Percentiles rank a stretch among this genome's conserved stretches.
Evolutionary conservation across 2,329 filamentous ascomycete genomes (phyloP).

Genomic region (Trichoderma citrinoviride): DNA sequence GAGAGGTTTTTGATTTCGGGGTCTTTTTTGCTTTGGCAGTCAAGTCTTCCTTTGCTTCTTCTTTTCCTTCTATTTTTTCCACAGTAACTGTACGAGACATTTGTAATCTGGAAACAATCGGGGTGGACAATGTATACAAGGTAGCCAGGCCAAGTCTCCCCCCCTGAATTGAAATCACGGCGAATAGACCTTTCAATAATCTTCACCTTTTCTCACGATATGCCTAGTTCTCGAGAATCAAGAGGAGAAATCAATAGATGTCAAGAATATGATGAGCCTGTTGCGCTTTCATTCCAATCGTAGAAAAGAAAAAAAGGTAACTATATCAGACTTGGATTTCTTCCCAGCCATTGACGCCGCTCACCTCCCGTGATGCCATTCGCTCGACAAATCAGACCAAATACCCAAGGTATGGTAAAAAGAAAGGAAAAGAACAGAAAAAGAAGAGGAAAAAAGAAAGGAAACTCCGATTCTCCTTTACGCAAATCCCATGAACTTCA

Average conservation of each 20-base stretch:
- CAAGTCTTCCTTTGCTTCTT: background rate
- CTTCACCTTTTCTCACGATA: background rate
- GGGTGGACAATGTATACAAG: constrained; percentile 10
- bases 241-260: no score
- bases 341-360: constrained; percentile 3
- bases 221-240: background rate
- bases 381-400: background rate
- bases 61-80: background rate
- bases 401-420: background rate
- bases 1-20: background rate
- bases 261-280: no score
- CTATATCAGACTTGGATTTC: constrained; percentile 6
- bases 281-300: background rate
- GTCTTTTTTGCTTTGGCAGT: background rate
- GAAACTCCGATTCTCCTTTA: background rate
- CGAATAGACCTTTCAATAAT: background rate
- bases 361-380: background rate
- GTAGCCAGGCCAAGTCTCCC: background rate
- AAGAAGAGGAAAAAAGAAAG: no score
- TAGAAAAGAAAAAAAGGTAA: background rate
- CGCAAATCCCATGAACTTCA: background rate
- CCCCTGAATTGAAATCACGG: background rate
- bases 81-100: background rate
- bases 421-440: no score
- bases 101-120: background rate